phyloP scores from a whole-genome alignment of 257 asterid species.

The Fraxinus anomala region DNA sequence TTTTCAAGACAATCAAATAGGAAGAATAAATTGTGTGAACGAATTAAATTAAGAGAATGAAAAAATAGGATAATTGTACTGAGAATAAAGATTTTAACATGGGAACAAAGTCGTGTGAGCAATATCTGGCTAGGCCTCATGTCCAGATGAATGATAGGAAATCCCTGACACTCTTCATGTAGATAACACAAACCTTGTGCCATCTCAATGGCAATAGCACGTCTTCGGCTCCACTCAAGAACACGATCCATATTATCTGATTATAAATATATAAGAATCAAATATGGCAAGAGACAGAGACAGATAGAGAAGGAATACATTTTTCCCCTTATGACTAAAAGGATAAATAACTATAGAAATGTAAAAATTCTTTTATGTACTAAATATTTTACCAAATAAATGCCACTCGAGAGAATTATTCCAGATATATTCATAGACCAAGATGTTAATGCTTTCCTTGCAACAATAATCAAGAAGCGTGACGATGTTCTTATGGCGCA shows the following conservation, averaged over 20 bases:
- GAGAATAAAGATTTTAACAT: slow-evolving; percentile 42
- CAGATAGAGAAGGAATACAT: too few relatives aligned
- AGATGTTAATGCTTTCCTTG: slow-evolving; percentile 48
- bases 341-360: too few relatives aligned
- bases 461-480: slow-evolving; percentile 66
- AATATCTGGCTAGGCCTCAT: slow-evolving; percentile 65
- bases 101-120: slow-evolving; percentile 62
- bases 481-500: slow-evolving; percentile 61
- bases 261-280: slow-evolving; percentile 1
- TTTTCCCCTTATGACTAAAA: too few relatives aligned
- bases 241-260: slow-evolving; percentile 44
- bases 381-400: slow-evolving; percentile 53
- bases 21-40: neutral
- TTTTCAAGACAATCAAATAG: neutral
- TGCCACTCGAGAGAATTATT: slow-evolving; percentile 75
- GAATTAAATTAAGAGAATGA: neutral
- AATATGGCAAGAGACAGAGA: too few relatives aligned
- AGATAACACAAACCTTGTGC: slow-evolving; percentile 78
- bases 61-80: neutral
- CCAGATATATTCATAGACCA: slow-evolving; percentile 65
- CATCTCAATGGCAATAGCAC: slow-evolving; percentile 66
- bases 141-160: slow-evolving; percentile 68
- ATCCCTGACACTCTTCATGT: slow-evolving; percentile 75
- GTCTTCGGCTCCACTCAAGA: slow-evolving; percentile 66
- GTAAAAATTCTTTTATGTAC: too few relatives aligned